A percentile compares a stretch with the other conserved stretches of the same genome.
phyloP scores from a whole-genome alignment of 169 alveolate genomes.

The Plasmodium falciparum region DNA sequence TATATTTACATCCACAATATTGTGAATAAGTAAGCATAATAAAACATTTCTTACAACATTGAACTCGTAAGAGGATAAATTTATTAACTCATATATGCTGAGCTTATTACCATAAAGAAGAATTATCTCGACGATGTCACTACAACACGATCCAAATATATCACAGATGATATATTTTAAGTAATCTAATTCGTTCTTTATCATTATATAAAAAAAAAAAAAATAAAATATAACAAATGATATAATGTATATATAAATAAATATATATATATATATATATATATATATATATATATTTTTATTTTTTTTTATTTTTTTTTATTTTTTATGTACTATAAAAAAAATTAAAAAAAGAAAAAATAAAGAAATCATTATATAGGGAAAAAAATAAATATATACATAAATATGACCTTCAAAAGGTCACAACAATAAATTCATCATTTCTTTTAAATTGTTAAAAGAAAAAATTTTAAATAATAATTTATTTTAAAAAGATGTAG shows the following conservation, averaged over 20 bases:
- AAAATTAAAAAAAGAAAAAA: too few species aligned
- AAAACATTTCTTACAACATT: constrained; percentile 39
- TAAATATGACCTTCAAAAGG: too few species aligned
- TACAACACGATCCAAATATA: constrained; percentile 36
- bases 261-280: too few species aligned
- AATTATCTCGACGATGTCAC: constrained; percentile 62
- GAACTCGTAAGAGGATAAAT: constrained; percentile 48
- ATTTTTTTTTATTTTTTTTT: too few species aligned
- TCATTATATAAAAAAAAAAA: constrained; percentile 24
- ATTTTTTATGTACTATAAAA: too few species aligned
- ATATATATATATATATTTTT: too few species aligned
- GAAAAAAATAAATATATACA: too few species aligned
- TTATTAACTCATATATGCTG: constrained; percentile 53
- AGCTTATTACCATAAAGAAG: constrained; percentile 56
- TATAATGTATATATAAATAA: background rate
- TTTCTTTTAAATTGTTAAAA: too few species aligned
- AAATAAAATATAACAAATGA: background rate
- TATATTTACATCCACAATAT: constrained; percentile 32
- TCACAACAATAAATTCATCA: too few species aligned
- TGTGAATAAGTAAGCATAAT: constrained; percentile 53
- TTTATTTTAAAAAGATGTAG: too few species aligned
- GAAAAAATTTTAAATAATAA: too few species aligned
- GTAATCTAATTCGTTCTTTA: constrained; percentile 55
- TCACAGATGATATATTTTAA: constrained; percentile 49
- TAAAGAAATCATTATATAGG: too few species aligned